Evolutionary conservation across 805 yeast genomes (phyloP), one percentile per base, ranked within the genome.

Genomic region (Hanseniaspora occidentalis): DNA sequence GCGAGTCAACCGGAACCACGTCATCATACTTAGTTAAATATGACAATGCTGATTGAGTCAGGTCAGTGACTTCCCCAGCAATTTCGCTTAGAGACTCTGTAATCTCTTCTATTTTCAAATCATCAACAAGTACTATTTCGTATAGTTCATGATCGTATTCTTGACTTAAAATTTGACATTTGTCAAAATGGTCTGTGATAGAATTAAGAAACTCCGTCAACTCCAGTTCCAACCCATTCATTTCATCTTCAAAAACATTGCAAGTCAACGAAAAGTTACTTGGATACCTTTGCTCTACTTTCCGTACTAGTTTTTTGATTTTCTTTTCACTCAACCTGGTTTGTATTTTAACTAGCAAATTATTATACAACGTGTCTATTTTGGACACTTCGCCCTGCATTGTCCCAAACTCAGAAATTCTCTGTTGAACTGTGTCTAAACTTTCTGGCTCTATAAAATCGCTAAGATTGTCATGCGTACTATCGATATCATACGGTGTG

Each of bases 181-280:
- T 85, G 56, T 86, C 96, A 50, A 77, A 84, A 60, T 86, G 95
- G 40, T 73, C 74, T 9, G 95, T 79, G 36, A 86, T 62, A 50
- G 86, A 74, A 42, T 75, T 77, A 25, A 88, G 61, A 14, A 80
- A 64, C 2, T 71, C 67, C 1, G 84, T 94, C 58, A 84, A 67
- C 40, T 81, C 92, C 43, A 69, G 67, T 40, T 84, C 94, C 37
- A 75, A 52, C 1, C 45, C 41, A 16, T 42, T 45, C 61, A 80
- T 66, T 40, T 75, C 79, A 44, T 65, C 63, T 31, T 79, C 82
- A 40, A 52, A 51, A 3, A 43, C 49, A n/a, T 61, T 62, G 5
- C 56, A 47, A n/a, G 50, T 31, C n/a, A 39, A 31, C 5, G 51
- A 37, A 21, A 47, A 43, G 3, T 47, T 52, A 18, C 53, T 42